Evolutionary conservation across 2,329 filamentous ascomycete species (phyloP), one percentile per base, ranked within the genome.

Genomic region (Lasiodiplodia sp.): DNA sequence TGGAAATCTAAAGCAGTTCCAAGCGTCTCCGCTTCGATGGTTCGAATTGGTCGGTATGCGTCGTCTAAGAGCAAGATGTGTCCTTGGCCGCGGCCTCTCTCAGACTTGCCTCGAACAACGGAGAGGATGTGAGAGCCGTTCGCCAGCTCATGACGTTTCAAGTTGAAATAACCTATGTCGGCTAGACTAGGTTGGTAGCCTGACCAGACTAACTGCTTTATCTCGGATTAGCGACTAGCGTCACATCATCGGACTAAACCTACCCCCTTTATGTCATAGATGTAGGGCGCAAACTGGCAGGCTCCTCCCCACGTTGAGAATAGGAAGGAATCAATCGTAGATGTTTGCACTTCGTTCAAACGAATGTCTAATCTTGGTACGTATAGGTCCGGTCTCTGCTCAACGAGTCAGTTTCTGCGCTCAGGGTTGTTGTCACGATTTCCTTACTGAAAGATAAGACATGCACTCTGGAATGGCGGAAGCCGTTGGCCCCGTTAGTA

Each of bases 11-110:
- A 53, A 73, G 73, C 68, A 73, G 75, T 62, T 80, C 76, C 28
- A 85, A 79, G 3, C 82, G 84, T 23, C 8, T 40, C 34, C 4
- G 55, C 7, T 16, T 38, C 34, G n/a, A 57, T 40, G 11, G 55
- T 57, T 70, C 81, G 79, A 55, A 85, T 83, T 49, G 84, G 80
- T 47, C 81, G 78, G 72, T 86, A 86, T 44, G 79, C 76, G 66
- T 81, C 79, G 71, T 86, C 82, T 81, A 86, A 80, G 68, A 86
- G 86, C 16, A 86, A 77, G 47, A 83, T 84, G 77, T 86, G 84
- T 8, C 84, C 84, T 58, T 83, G 79, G 37, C 83, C 84, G 69
- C 84, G 86, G 28, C 84, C 84, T 64, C 83, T 82, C 69, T 85
- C 83, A 69, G 86, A 84, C 66, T 82, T 79, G 25, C 84, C 84